These are phyloP conservation scores for Solioccasus polychromus DNA, from an alignment of 768 basidiomycete genomes.

Conservation along the genomic window DNA sequence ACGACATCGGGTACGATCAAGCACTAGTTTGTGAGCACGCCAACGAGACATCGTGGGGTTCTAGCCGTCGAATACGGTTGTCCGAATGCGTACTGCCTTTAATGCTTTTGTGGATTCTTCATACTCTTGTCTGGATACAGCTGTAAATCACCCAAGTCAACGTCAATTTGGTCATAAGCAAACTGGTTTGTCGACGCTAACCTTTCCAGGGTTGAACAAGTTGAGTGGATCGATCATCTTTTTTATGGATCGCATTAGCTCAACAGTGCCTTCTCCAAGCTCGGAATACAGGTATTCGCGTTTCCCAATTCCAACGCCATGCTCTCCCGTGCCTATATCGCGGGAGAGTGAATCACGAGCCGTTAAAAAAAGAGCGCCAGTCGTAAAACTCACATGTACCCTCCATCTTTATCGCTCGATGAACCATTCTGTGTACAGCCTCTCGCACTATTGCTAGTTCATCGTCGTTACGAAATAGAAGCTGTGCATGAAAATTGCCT, in stretches of 20 bases:
- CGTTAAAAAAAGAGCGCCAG: background rate
- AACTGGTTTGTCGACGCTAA: constrained; percentile 20
- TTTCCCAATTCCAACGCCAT: constrained; percentile 87
- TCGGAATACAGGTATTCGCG: constrained; percentile 75
- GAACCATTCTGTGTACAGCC: constrained; percentile 59
- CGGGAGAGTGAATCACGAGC: background rate
- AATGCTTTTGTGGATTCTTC: constrained; percentile 12
- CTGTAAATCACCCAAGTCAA: too few relatives aligned
- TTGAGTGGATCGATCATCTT: constrained; percentile 67
- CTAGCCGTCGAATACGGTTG: too few relatives aligned
- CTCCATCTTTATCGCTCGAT: constrained; percentile 65
- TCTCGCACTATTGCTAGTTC: constrained; percentile 43
- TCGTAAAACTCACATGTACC: constrained; percentile 56
- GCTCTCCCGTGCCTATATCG: constrained; percentile 67
- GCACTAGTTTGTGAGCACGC: too few relatives aligned
- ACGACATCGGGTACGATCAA: too few relatives aligned
- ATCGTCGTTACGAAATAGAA: constrained; percentile 57
- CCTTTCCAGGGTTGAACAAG: constrained; percentile 86
- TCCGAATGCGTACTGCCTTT: too few relatives aligned
- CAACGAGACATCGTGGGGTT: too few relatives aligned
- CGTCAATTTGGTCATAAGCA: background rate
- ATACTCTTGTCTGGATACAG: constrained; percentile 26
- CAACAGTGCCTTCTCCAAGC: constrained; percentile 78
- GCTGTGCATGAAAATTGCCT: constrained; percentile 51
- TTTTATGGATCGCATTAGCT: constrained; percentile 83